These are phyloP conservation scores for Penicillium sp. DNA, from an alignment of 2,329 filamentous ascomycete genomes.

Conservation along the genomic window DNA sequence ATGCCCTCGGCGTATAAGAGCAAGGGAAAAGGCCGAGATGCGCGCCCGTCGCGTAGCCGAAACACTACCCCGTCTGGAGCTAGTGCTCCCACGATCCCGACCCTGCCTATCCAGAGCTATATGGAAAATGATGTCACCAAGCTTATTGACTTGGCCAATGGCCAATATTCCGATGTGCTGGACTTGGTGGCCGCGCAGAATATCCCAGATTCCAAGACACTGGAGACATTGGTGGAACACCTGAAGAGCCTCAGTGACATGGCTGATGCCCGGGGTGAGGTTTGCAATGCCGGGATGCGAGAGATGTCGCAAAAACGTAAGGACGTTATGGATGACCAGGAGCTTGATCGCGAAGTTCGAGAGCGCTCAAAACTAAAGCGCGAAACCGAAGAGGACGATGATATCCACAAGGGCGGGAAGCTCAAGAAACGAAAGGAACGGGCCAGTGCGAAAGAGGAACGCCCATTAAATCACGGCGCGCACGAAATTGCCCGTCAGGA, in stretches of 20 bases:
- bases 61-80: slow-evolving; percentile 65
- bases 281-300: slow-evolving; percentile 62
- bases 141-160: slow-evolving; percentile 49
- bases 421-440: slow-evolving; percentile 78
- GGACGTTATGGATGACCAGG: slow-evolving; percentile 55
- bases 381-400: slow-evolving; percentile 48
- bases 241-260: slow-evolving; percentile 59
- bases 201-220: slow-evolving; percentile 50
- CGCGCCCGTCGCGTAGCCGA: slow-evolving; percentile 59
- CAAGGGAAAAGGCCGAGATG: slow-evolving; percentile 57
- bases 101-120: slow-evolving; percentile 50
- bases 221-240: slow-evolving; percentile 55
- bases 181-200: slow-evolving; percentile 55
- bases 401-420: slow-evolving; percentile 60
- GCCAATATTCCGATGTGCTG: slow-evolving; percentile 61
- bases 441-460: slow-evolving; percentile 61
- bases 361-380: slow-evolving; percentile 52
- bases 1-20: slow-evolving; percentile 52
- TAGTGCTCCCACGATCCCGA: slow-evolving; percentile 46
- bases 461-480: slow-evolving; percentile 62
- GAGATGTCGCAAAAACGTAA: slow-evolving; percentile 61
- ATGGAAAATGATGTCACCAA: slow-evolving; percentile 56
- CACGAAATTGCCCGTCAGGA: slow-evolving; percentile 67
- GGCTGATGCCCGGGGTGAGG: slow-evolving; percentile 59
- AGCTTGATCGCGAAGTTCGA: slow-evolving; percentile 51